Base-by-base conservation (phyloP, 352 stramenopile species). In the Bremia lactucae region DNA sequence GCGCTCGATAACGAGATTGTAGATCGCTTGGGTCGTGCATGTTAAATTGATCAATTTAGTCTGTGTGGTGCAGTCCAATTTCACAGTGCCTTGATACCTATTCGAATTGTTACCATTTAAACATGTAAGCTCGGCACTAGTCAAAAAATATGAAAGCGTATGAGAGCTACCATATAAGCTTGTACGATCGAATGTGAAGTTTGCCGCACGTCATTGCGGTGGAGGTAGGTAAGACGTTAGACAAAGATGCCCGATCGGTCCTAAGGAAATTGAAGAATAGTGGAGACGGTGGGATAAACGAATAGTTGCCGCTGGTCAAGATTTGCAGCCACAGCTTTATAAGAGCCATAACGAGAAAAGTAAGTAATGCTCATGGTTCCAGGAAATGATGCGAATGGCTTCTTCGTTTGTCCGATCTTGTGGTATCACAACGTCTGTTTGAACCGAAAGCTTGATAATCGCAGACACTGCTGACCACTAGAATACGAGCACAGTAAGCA, bases 41-140 rank as follows among this genome's bases (percentile, higher is more conserved):
- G 21, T 39, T 2, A 43, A 4, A 9, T 7, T 19, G 26, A 16
- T 15, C 13, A 26, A 21, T 41, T 42, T 46, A 23, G 46, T 36
- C 25, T 42, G 36, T 11, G 31, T 20, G n/a, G 18, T 31, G n/a
- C 16, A 20, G n/a, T 46, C 25, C 6, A 62, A 33, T n/a, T 49
- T 46, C 0, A 62, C 43, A 8, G 47, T 53, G 20, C 53, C 53
- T 3, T 47, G 19, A 14, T 58, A 58, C 53, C 53, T 62, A 33
- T 6, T 38, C 9, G 3, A 21, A 36, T 13, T 20, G 3, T 22
- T 31, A 7, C 42, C 3, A 21, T 11, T 6, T 31, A 34, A 13
- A 21, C 11, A 21, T n/a, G 20, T 23, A 22, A 49, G 10, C n/a
- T n/a, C n/a, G n/a, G n/a, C n/a, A n/a, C n/a, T n/a, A n/a, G n/a